Conservation (phyloP, 352 stramenopile genomes). For the Phytopythium aichiense region DNA sequence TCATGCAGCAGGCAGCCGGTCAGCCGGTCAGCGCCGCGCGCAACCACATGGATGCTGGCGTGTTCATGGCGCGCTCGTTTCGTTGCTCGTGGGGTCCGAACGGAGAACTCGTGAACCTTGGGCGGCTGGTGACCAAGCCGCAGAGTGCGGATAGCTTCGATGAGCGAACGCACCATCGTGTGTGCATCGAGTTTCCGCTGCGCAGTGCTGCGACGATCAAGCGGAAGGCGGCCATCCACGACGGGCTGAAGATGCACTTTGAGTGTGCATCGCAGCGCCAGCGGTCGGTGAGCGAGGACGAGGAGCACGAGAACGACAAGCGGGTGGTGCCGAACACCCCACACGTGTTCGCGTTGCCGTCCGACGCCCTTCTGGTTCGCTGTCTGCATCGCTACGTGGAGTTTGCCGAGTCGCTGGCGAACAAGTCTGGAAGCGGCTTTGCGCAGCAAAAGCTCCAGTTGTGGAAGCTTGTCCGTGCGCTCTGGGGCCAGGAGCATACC, state of each 20-base stretch:
- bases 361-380: conserved; percentile 39
- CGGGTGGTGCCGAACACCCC: conserved; percentile 19
- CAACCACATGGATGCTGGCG: conserved; percentile 54
- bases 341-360: conserved; percentile 41
- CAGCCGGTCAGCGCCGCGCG: conserved; percentile 26
- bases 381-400: conserved; percentile 62
- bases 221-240: conserved; percentile 37
- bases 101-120: conserved; percentile 65
- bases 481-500: conserved; percentile 76
- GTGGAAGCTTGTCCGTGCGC: conserved; percentile 67
- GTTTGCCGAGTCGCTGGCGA: conserved; percentile 30
- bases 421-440: conserved; percentile 7
- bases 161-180: conserved; percentile 17
- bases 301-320: conserved; percentile 17
- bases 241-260: conserved; percentile 61
- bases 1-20: conserved; percentile 47
- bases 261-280: conserved; percentile 29
- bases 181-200: conserved; percentile 56
- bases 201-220: conserved; percentile 18
- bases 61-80: conserved; percentile 81
- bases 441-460: conserved; percentile 30
- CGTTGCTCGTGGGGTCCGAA: conserved; percentile 79
- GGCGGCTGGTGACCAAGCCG: conserved; percentile 29
- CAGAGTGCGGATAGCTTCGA: conserved; percentile 13
- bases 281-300: conserved; percentile 15